phyloP scores from a whole-genome alignment of 306 rosid genomes.

The Phaseolus lunatus region DNA sequence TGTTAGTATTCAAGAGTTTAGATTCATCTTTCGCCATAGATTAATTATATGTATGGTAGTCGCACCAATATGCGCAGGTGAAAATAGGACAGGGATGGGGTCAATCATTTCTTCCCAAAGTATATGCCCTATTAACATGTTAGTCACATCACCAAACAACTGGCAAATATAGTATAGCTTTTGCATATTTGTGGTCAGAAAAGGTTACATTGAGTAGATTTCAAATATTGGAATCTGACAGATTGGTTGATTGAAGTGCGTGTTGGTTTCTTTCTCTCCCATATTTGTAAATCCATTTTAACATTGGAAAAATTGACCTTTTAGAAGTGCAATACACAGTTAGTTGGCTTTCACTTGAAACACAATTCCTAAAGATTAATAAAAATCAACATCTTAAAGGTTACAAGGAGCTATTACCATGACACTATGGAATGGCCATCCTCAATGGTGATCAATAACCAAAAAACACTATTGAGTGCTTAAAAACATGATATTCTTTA shows the following conservation, averaged over 20 bases:
- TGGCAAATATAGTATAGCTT: constrained; percentile 10
- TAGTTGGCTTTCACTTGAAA: constrained; percentile 18
- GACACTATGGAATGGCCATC: not conserved
- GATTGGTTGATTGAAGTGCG: constrained; percentile 31
- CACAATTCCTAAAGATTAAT: constrained; percentile 2
- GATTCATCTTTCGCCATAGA: constrained; percentile 19
- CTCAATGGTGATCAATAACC: constrained; percentile 18
- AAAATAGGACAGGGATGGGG: constrained; percentile 12
- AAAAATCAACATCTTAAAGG: not conserved
- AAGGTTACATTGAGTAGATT: not conserved
- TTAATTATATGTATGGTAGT: not conserved
- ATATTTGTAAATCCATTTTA: not conserved
- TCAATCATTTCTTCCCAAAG: not conserved
- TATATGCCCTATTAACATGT: not conserved
- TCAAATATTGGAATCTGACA: not conserved
- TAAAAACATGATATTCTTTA: not conserved
- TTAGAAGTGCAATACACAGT: constrained; percentile 8
- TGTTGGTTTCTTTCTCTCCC: constrained; percentile 24
- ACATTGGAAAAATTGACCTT: constrained; percentile 5
- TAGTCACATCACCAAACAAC: constrained; percentile 6
- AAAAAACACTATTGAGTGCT: not conserved
- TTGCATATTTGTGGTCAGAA: constrained; percentile 12
- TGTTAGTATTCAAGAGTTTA: not conserved
- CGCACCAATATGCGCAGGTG: not conserved
- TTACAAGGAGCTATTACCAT: not conserved